A percentile compares a stretch with the other conserved stretches of the same genome.
Evolutionary conservation across 2,329 filamentous ascomycete species (phyloP).

Genomic region (Penicillium sp.): DNA sequence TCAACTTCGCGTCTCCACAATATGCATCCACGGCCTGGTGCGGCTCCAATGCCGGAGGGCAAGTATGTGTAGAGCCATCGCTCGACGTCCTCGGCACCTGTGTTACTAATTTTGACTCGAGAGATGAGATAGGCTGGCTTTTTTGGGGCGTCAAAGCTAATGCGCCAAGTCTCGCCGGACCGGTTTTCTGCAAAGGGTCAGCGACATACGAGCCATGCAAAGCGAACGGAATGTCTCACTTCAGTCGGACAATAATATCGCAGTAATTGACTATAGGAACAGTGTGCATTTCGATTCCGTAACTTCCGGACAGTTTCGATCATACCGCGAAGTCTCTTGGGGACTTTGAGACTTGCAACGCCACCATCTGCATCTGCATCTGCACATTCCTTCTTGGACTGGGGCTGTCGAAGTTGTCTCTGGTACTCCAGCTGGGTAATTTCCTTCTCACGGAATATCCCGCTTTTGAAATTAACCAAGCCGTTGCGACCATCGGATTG

Average conservation of each 20-base stretch:
- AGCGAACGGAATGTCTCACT: conserved; percentile 36
- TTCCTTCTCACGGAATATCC: conserved; percentile 81
- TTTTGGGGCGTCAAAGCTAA: neutral
- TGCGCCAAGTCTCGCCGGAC: conserved; percentile 26
- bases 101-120: conserved; percentile 25
- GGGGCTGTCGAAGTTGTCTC: conserved; percentile 8
- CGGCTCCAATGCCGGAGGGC: neutral
- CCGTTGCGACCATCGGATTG: conserved; percentile 66
- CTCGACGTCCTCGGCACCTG: conserved; percentile 20
- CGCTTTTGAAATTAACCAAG: conserved; percentile 76
- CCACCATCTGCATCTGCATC: conserved; percentile 4
- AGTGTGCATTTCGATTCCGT: conserved; percentile 70
- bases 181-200: conserved; percentile 23
- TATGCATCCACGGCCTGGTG: neutral
- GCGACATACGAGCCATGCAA: neutral
- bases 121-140: conserved; percentile 13
- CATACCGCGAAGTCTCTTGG: conserved; percentile 63
- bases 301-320: conserved; percentile 65
- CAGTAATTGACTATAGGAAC: conserved; percentile 77
- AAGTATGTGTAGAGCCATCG: neutral
- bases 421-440: conserved; percentile 50
- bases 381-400: neutral
- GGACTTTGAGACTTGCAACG: conserved; percentile 25
- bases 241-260: conserved; percentile 74
- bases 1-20: neutral